phyloP scores from a whole-genome alignment of 306 rosid species.

The Mucuna pruriens region DNA sequence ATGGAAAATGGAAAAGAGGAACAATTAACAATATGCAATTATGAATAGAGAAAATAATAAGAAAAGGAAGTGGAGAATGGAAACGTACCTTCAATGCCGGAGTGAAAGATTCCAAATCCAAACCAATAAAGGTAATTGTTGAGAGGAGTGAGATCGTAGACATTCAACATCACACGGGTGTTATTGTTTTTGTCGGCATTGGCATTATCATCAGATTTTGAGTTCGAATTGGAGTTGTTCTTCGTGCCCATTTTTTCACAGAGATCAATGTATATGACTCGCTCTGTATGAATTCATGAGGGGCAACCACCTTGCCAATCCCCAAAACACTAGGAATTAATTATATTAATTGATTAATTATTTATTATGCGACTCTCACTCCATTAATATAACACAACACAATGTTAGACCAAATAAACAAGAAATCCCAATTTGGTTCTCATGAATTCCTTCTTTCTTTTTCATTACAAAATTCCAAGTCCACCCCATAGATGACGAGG shows the following conservation, averaged over 20 bases:
- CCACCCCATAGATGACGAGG: background rate
- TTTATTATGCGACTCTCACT: conserved; percentile 25
- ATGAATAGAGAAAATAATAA: background rate
- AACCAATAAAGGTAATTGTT: conserved; percentile 82
- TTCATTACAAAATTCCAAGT: background rate
- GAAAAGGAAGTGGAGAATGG: background rate
- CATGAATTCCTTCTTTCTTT: conserved; percentile 15
- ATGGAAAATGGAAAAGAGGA: background rate
- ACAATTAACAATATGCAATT: background rate
- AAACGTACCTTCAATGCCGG: conserved; percentile 85
- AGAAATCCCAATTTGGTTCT: conserved; percentile 12
- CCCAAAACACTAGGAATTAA: background rate
- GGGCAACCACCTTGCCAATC: conserved; percentile 35
- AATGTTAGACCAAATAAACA: background rate
- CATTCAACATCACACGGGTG: conserved; percentile 69
- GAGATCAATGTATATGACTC: conserved; percentile 8
- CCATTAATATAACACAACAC: background rate
- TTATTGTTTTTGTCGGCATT: conserved; percentile 18
- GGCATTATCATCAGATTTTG: conserved; percentile 33
- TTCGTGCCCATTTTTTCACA: conserved; percentile 62
- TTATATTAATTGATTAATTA: conserved; percentile 2
- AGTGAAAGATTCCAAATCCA: conserved; percentile 90
- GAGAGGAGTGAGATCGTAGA: conserved; percentile 87
- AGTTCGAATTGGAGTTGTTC: conserved; percentile 47
- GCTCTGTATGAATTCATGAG: conserved; percentile 19